These are phyloP conservation scores for Paspalum vaginatum DNA, from an alignment of 176 grass and related monocot genomes.

Conservation along the genomic window DNA sequence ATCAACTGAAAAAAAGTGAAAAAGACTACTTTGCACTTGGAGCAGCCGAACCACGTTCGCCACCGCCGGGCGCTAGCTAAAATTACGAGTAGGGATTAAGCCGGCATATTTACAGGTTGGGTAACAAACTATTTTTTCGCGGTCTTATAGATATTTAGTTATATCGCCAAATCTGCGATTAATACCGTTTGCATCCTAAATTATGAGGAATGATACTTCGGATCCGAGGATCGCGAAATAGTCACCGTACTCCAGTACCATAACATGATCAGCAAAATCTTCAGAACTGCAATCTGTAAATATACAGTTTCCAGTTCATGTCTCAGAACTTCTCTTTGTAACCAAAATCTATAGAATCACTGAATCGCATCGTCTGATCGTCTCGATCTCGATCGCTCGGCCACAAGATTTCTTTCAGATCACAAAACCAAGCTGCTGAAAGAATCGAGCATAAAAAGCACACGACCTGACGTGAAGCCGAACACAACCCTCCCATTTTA, in stretches of 20 bases:
- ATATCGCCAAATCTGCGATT: too few species aligned
- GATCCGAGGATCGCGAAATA: background rate
- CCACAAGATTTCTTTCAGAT: too few species aligned
- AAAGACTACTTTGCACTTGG: background rate
- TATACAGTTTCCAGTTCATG: background rate
- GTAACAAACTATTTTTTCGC: too few species aligned
- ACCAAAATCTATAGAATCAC: slow-evolving; percentile 11
- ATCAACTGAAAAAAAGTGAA: background rate
- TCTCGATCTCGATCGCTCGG: background rate
- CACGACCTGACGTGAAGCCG: background rate
- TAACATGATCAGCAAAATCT: background rate
- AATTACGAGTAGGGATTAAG: too few species aligned
- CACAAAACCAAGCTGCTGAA: background rate
- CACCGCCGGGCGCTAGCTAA: too few species aligned
- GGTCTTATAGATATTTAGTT: too few species aligned
- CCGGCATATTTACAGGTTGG: too few species aligned
- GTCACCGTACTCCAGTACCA: too few species aligned
- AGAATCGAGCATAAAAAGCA: background rate
- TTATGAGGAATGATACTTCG: too few species aligned
- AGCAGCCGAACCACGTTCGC: too few species aligned
- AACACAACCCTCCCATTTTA: slow-evolving; percentile 9
- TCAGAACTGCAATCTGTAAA: background rate
- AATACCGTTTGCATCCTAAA: too few species aligned
- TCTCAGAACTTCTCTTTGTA: background rate
- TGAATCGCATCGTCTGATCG: background rate